Base-by-base conservation (phyloP, 805 yeast species). In the Suhomyces sp. region DNA sequence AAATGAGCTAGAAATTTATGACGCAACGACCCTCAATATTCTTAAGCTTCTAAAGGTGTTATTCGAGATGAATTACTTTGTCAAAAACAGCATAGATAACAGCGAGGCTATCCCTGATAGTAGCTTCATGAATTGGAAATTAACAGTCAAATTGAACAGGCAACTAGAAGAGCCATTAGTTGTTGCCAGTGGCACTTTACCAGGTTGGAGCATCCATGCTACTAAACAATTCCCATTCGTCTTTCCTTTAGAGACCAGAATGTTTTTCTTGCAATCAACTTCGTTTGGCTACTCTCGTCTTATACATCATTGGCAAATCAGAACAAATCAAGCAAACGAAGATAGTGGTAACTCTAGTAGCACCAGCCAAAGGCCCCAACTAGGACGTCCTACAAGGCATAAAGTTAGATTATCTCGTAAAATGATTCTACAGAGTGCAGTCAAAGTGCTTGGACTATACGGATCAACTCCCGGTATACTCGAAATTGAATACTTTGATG, bases 281-380 rank as follows among this genome's bases (percentile, higher is more conserved):
- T 91, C 97, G 0, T 92, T 88, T 72, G 98, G 98, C 0, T 87
- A 89, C 64, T 87, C 96, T 1, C 77, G 97, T 52, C 72, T 90
- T 46, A 86, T 93, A 52, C 87, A 86, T 54, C 77, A 83, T 45
- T 90, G 97, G 97, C 87, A 83, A 60, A 63, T 71, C 4, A 74
- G 81, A 54, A 66, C 69, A 3, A 64, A 60, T 42, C 74, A 78
- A 8, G 77, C 72, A 19, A 65, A 68, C 49, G 78, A 72, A 33
- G 73, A 76, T 23, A 60, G 53, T 41, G 57, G 55, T 10, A 53
- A 53, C 36, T 27, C 52, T 7, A 62, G 47, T 44, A 31, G 44
- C 8, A 51, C 36, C 19, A 48, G 46, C n/a, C 59, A 54, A 27
- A 60, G 57, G 48, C 68, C 73, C n/a, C 84, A 82, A 55, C 68